Percentiles rank a stretch among this genome's conserved stretches.
These are phyloP conservation scores for Hortaea werneckii DNA, from an alignment of 2,329 filamentous ascomycete genomes.

Conservation along the genomic window DNA sequence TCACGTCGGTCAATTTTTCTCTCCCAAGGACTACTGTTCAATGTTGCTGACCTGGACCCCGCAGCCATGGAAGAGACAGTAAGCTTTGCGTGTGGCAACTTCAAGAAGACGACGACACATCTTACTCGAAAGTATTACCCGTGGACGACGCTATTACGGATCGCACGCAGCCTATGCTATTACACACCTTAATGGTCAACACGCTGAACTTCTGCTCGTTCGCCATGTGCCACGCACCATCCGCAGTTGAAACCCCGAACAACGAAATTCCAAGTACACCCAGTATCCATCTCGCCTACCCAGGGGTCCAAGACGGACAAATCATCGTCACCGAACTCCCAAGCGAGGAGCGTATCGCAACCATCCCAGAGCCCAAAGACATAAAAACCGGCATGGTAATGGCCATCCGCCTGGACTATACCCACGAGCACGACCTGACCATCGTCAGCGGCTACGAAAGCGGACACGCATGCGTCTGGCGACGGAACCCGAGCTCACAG, in stretches of 20 bases:
- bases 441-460: constrained; percentile 77
- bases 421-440: constrained; percentile 43
- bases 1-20: constrained; percentile 47
- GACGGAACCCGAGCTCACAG: constrained; percentile 31
- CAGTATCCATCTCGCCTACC: constrained; percentile 58
- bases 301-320: constrained; percentile 42
- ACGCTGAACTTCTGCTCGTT: constrained; percentile 94
- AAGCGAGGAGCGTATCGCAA: constrained; percentile 56
- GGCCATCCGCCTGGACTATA: constrained; percentile 47
- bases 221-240: constrained; percentile 26
- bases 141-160: constrained; percentile 48
- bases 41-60: constrained; percentile 1
- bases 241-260: background rate
- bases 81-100: constrained; percentile 79
- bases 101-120: constrained; percentile 46
- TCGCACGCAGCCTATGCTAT: constrained; percentile 65
- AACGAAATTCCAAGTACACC: background rate
- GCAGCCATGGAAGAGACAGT: constrained; percentile 82
- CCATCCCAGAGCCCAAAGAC: constrained; percentile 41
- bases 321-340: constrained; percentile 82
- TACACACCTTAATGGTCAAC: constrained; percentile 76
- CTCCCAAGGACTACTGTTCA: background rate
- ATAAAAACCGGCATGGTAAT: constrained; percentile 72
- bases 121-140: constrained; percentile 59
- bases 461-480: constrained; percentile 56